phyloP scores from a whole-genome alignment of 306 rosid species.

The Begonia fuchsioides region DNA sequence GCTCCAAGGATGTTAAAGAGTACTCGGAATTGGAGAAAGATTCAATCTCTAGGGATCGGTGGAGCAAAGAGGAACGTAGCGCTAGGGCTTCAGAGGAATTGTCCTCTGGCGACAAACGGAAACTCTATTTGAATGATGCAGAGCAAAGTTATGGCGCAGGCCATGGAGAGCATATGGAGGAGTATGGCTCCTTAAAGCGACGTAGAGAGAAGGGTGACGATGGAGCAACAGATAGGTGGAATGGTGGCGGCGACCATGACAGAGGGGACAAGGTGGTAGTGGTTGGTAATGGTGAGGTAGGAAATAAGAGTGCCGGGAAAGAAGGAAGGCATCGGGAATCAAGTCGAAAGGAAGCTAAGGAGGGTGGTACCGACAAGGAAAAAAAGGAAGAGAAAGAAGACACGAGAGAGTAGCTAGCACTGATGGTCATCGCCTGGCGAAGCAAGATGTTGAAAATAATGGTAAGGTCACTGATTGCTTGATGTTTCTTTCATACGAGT shows the following conservation, averaged over 20 bases:
- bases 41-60: conserved; percentile 62
- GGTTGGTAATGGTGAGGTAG: conserved; percentile 55
- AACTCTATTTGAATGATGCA: conserved; percentile 55
- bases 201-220: conserved; percentile 49
- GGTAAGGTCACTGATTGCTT: conserved; percentile 42
- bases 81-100: conserved; percentile 51
- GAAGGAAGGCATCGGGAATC: conserved; percentile 73
- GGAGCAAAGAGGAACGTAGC: conserved; percentile 46
- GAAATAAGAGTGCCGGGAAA: conserved; percentile 60
- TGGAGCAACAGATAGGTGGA: conserved; percentile 78
- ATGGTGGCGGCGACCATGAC: conserved; percentile 75
- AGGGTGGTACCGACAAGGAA: conserved; percentile 46
- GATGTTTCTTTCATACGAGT: neutral
- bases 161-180: conserved; percentile 53
- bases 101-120: conserved; percentile 59
- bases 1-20: conserved; percentile 62
- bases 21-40: conserved; percentile 89
- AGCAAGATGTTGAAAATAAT: conserved; percentile 52
- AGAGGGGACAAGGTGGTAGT: too few species aligned
- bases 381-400: too few species aligned
- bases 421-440: conserved; percentile 44
- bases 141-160: conserved; percentile 36
- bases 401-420: conserved; percentile 34
- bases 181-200: conserved; percentile 63
- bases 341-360: conserved; percentile 57